phyloP scores from a whole-genome alignment of 305 asterid genomes.

The Rubia peregrina region DNA sequence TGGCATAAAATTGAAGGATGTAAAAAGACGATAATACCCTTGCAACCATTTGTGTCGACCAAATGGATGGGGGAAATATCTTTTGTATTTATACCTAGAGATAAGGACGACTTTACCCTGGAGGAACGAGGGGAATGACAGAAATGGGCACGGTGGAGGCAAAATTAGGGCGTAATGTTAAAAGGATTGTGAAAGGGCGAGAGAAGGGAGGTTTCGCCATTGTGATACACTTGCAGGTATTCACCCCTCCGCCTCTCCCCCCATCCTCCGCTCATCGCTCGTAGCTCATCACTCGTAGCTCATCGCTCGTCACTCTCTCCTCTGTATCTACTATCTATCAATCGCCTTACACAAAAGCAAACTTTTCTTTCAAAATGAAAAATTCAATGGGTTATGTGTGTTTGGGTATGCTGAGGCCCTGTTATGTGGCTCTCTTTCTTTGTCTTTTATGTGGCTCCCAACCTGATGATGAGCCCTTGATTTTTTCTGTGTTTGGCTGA shows the following conservation, averaged over 20 bases:
- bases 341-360: conserved; percentile 1
- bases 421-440: conserved; percentile 21
- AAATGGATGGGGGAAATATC: no score
- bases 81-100: no score
- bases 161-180: conserved; percentile 13
- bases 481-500: conserved; percentile 17
- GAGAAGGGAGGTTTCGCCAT: background rate
- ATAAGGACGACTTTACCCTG: no score
- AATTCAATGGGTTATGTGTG: conserved; percentile 4
- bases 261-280: background rate
- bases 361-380: conserved; percentile 9
- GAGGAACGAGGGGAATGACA: background rate
- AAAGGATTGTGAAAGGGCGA: background rate
- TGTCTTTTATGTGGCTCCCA: conserved; percentile 14
- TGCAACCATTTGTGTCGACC: no score
- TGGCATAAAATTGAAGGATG: no score
- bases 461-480: conserved; percentile 20
- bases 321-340: background rate
- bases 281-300: background rate
- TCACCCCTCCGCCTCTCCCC: conserved; percentile 6
- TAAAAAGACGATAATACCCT: no score
- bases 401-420: conserved; percentile 15
- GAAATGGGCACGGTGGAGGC: background rate
- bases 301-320: background rate
- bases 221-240: conserved; percentile 14